Evolutionary conservation across 1,139 yeast genomes (phyloP), one percentile per base, ranked within the genome.

Genomic region (Pichia sp.): DNA sequence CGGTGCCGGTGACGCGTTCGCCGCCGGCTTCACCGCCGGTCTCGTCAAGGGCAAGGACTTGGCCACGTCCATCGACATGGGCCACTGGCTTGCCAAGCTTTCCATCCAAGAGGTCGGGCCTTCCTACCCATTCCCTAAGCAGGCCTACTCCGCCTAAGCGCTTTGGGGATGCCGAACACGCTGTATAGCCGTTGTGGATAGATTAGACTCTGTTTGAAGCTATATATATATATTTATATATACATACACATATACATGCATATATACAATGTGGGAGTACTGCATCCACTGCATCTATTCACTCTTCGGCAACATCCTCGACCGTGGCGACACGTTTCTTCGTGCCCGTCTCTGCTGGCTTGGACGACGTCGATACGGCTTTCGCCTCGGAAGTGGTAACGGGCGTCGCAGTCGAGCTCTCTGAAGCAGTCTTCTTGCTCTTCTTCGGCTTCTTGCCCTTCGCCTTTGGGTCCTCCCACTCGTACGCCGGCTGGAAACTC

Each of bases 1-100:
- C 75, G 99, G 99, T 77, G 99, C 99, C 49, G 99, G 99, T 72
- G 99, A 93, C 71, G 98, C 99, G 29, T 93, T 93, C 70, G 99
- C 98, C 57, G 96, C 96, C 69, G 99, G 99, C 56, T 93, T 93
- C 73, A 75, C 92, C 64, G 97, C 97, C 58, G 95, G 92, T 58
- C 75, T 92, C 63, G 95, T 89, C 55, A 76, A 85, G 73, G 90
- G 86, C 63, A 82, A 87, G 73, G 64, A 79, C 38, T 70, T 90
- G 57, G 75, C 77, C 49, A 75, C 80, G 52, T 75, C 87, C 57
- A 78, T 93, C 61, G 90, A 87, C 65, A 81, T 85, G 73, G 99
- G 99, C 63, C 98, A 92, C 76, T 92, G 98, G 98, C 84, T 95
- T 63, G 99, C 99, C 59, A 79, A 90, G 61, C 75, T 88, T 64